A percentile compares a stretch with the other conserved stretches of the same genome.
Evolutionary conservation across 2,329 filamentous ascomycete species (phyloP).

Genomic region (Fusarium nisikadoi): DNA sequence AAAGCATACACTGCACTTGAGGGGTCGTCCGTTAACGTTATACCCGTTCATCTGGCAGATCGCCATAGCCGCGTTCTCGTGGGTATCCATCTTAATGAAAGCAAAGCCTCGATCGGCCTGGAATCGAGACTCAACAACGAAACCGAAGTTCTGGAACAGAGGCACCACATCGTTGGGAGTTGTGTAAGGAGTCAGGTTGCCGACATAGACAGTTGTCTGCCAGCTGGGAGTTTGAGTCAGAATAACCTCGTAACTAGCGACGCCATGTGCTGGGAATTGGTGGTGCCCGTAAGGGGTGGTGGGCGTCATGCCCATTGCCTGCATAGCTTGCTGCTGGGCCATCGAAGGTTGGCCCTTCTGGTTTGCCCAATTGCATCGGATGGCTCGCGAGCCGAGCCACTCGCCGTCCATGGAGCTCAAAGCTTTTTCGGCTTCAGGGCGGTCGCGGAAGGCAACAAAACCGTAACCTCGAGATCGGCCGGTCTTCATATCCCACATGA

Average conservation of each 20-base stretch:
- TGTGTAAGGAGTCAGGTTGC: conserved; percentile 97
- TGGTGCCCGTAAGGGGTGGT: conserved; percentile 97
- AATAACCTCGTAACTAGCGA: conserved; percentile 98
- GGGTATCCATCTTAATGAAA: conserved; percentile 99
- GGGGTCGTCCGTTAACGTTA: conserved; percentile 93
- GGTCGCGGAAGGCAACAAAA: conserved; percentile 96
- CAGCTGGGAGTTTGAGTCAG: conserved; percentile 93
- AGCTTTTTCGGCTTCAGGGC: conserved; percentile 92
- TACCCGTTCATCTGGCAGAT: conserved; percentile 98
- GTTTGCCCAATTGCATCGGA: conserved; percentile 99
- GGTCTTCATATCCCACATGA: conserved; percentile 99
- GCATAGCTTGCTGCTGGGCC: conserved; percentile 96
- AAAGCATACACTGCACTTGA: conserved; percentile 96
- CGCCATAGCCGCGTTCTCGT: conserved; percentile 97
- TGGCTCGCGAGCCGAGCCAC: conserved; percentile 97
- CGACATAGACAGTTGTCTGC: conserved; percentile 99
- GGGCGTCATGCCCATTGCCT: conserved; percentile 96
- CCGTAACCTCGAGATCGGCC: conserved; percentile 96
- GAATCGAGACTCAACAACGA: conserved; percentile 96
- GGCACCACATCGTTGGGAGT: conserved; percentile 97
- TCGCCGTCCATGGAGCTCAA: conserved; percentile 98
- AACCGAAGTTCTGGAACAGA: conserved; percentile 98
- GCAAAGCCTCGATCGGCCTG: conserved; percentile 98
- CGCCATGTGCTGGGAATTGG: conserved; percentile 95
- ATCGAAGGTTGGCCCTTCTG: conserved; percentile 99